phyloP scores from a whole-genome alignment of 139 green algal genomes.

The Mychonastes homosphaera region DNA sequence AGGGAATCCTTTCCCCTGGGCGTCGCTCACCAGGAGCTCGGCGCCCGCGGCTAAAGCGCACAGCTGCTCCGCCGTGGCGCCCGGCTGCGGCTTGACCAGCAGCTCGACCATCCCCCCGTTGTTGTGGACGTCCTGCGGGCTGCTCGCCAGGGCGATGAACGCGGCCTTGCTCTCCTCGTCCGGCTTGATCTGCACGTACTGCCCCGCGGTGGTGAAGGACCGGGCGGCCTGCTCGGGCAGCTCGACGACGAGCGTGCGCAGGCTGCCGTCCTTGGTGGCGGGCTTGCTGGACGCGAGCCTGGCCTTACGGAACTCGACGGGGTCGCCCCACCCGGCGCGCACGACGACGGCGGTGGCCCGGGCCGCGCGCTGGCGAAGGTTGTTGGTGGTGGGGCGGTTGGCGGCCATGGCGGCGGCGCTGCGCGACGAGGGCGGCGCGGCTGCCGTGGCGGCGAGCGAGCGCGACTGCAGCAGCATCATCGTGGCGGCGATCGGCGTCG shows the following conservation, averaged over 20 bases:
- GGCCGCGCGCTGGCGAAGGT: too few relatives aligned
- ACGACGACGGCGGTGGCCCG: slow-evolving; percentile 14
- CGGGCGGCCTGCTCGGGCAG: slow-evolving; percentile 34
- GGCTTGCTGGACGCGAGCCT: slow-evolving; percentile 16
- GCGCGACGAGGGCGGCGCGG: too few relatives aligned
- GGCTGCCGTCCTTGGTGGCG: slow-evolving; percentile 16
- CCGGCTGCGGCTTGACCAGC: slow-evolving; percentile 49
- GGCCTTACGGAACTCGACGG: slow-evolving; percentile 47
- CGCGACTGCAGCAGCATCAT: too few relatives aligned
- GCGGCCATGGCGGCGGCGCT: too few relatives aligned
- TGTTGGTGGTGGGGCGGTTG: too few relatives aligned
- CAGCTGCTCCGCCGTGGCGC: slow-evolving; percentile 46
- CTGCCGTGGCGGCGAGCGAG: too few relatives aligned
- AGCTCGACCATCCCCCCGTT: slow-evolving; percentile 40
- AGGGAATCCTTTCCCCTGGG: slow-evolving; percentile 67
- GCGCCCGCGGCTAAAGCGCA: slow-evolving; percentile 18
- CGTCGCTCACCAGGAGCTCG: slow-evolving; percentile 28
- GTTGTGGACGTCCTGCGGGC: slow-evolving; percentile 24
- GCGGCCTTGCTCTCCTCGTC: slow-evolving; percentile 62
- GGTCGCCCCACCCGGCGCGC: slow-evolving; percentile 46
- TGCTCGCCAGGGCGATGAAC: slow-evolving; percentile 77
- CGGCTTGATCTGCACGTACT: slow-evolving; percentile 70
- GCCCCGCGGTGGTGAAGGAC: slow-evolving; percentile 68
- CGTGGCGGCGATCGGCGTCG: too few relatives aligned
- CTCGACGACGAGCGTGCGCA: slow-evolving; percentile 51